phyloP scores from a whole-genome alignment of 2,329 filamentous ascomycete species.

The Hysterium pulicare region DNA sequence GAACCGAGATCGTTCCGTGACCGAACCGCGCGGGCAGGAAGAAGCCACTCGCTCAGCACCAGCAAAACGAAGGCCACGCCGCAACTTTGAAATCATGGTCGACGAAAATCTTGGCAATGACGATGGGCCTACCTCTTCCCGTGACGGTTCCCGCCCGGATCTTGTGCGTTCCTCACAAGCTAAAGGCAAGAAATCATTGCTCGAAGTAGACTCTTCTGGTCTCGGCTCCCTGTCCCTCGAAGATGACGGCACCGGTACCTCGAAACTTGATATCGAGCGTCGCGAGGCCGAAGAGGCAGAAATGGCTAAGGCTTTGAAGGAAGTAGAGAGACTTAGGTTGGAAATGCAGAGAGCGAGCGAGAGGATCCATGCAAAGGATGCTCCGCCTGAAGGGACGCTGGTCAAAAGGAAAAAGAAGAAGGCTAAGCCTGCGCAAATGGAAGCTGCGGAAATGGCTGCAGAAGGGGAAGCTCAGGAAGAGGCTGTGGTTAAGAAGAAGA shows the following conservation, averaged over 20 bases:
- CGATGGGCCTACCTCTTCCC: conserved; percentile 19
- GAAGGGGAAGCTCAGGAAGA: conserved; percentile 12
- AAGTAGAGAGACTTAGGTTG: conserved; percentile 79
- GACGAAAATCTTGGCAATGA: conserved; percentile 48
- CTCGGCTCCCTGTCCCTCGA: conserved; percentile 71
- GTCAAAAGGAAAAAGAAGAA: conserved; percentile 60
- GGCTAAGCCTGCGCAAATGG: conserved; percentile 30
- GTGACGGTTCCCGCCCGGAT: conserved; percentile 25
- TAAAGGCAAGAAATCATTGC: conserved; percentile 60
- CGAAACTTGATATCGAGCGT: conserved; percentile 58
- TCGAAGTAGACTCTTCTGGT: conserved; percentile 84
- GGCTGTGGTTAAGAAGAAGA: conserved; percentile 34
- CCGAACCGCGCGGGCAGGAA: conserved; percentile 12
- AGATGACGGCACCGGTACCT: conserved; percentile 38
- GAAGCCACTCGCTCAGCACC: conserved; percentile 21
- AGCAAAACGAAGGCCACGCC: conserved; percentile 31
- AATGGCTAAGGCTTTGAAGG: conserved; percentile 82
- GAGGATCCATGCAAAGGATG: conserved; percentile 68
- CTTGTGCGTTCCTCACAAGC: conserved; percentile 21
- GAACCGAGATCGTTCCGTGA: conserved; percentile 12
- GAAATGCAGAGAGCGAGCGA: conserved; percentile 86
- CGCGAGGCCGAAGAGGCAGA: conserved; percentile 77
- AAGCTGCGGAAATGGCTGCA: conserved; percentile 10
- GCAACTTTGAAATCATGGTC: conserved; percentile 44
- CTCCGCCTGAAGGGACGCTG: conserved; percentile 61